Evolutionary conservation across 2,329 filamentous ascomycete species (phyloP), one percentile per base, ranked within the genome.

Genomic region (Tolypocladium paradoxum): DNA sequence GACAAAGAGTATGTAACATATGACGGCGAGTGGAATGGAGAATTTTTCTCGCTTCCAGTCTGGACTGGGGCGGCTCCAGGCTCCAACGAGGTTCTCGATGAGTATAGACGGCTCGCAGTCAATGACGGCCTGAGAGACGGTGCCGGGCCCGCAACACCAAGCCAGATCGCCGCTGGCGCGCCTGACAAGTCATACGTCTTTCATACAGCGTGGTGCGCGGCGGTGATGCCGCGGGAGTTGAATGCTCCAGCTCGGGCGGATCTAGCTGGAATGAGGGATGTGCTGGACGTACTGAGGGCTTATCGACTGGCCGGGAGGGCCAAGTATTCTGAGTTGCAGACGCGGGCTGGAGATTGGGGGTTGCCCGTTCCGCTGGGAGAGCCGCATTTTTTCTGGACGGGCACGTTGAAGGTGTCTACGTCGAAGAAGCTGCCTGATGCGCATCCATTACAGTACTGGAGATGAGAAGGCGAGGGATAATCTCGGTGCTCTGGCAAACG

Each of bases 191-290:
- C 69, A 1, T 73, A 71, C 52, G 62, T 83, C 38, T 82, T 76
- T 57, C 68, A 74, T 31, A 71, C 69, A 1, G 78, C 79, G 0
- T 83, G 79, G 79, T 71, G 73, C 54, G 70, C 78, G 51, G 58
- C 79, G 16, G 55, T 78, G 3, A 64, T 72, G 56, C 72, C 73
- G 8, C 50, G 45, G 0, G 55, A 56, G 16, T 55, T 71, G 31
- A 53, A 51, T 4, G 45, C 57, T 24, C 73, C 73, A 0, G 55
- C 60, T 4, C 54, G 50, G 33, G 53, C 43, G 8, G 64, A 70
- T 7, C 55, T 76, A 18, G 52, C 58, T 34, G 60, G 54, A n/a
- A 76, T 76, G 74, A 59, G 56, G 37, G 73, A 77, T 55, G 74
- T 78, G 2, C 55, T 76, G 2, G 62, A 55, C 8, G 72, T 66